Base-by-base conservation (phyloP, 2,329 filamentous ascomycete genomes). In the Pseudocercospora fijiensis region DNA sequence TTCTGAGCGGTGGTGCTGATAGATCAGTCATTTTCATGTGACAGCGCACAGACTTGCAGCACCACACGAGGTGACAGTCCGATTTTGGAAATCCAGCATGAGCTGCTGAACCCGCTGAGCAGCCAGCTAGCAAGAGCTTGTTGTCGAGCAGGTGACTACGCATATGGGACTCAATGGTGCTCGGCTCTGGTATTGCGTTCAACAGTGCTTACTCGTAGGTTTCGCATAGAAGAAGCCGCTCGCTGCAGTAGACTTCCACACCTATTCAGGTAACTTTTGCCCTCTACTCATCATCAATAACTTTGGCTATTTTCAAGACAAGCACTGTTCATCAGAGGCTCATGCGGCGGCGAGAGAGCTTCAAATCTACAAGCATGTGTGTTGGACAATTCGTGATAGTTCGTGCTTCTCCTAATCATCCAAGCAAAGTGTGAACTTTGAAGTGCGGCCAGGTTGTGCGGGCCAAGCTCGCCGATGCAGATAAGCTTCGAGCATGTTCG, bases 401-500 rank as follows among this genome's bases (percentile, higher is more conserved):
- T 49, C 18, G 45, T 49, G 45, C 18, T 49, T 49, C 45, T 49
- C 45, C 45, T 49, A 18, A 49, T 4, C 18, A 49, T 49, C 45
- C 45, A 26, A 22, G 45, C 22, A 49, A 20, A 49, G 20, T 49
- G 18, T 26, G 45, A 20, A 49, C 7, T 49, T 16, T 26, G 45
- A 26, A 16, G 45, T 24, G 45, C 24, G 45, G 45, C 45, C 45
- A n/a, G 45, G 45, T 49, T 49, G 45, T 18, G 18, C 18, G 45
- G 22, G 45, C 45, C 5, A 49, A 49, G 20, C 45, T 49, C 45
- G 45, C 45, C 45, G 45, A 49, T 49, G 45, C 20, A 49, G 45
- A 49, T 49, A 49, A 49, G 45, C 45, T 49, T 49, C 20, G 45
- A 49, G 45, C 45, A 24, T 49, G 45, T 49, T 49, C 45, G 45